Percentiles rank a stretch among this genome's conserved stretches.
phyloP scores from a whole-genome alignment of 192 early-diverging fungal genomes.

The Phycomyces blakesleeanus region DNA sequence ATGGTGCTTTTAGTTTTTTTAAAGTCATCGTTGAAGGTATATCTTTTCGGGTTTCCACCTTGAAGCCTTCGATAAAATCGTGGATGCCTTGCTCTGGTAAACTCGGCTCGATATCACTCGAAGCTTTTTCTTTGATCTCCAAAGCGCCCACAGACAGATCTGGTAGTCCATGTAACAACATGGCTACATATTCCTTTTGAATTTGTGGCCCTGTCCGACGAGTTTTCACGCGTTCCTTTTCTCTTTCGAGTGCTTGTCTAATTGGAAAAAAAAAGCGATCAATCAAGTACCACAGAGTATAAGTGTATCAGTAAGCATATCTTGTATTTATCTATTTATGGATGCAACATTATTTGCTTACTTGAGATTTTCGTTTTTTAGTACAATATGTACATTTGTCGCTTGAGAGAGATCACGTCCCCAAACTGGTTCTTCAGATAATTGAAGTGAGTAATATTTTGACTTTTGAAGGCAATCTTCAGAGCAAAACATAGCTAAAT shows the following conservation, averaged over 20 bases:
- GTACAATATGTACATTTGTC: conserved; percentile 21
- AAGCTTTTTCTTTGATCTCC: conserved; percentile 22
- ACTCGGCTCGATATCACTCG: background rate
- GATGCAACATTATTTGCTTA: conserved; percentile 19
- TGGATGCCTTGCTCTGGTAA: conserved; percentile 6
- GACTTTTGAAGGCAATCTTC: conserved; percentile 68
- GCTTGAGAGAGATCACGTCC: conserved; percentile 38
- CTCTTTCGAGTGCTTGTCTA: conserved; percentile 14
- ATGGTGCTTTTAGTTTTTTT: background rate
- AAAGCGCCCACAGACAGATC: background rate
- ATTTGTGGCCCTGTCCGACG: background rate
- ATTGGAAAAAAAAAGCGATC: background rate
- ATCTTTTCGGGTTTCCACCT: conserved; percentile 21
- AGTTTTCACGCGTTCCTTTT: conserved; percentile 8
- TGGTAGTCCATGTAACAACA: conserved; percentile 9
- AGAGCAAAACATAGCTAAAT: conserved; percentile 67
- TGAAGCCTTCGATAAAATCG: conserved; percentile 39
- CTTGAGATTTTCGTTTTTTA: conserved; percentile 28
- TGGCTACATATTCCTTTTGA: conserved; percentile 23
- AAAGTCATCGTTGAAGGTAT: conserved; percentile 11
- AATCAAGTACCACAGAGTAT: background rate
- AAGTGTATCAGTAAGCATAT: background rate
- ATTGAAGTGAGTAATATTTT: conserved; percentile 62
- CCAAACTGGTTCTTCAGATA: conserved; percentile 75
- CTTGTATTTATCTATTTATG: background rate